Conservation (phyloP, 306 rosid species). For the Betula pendula region DNA sequence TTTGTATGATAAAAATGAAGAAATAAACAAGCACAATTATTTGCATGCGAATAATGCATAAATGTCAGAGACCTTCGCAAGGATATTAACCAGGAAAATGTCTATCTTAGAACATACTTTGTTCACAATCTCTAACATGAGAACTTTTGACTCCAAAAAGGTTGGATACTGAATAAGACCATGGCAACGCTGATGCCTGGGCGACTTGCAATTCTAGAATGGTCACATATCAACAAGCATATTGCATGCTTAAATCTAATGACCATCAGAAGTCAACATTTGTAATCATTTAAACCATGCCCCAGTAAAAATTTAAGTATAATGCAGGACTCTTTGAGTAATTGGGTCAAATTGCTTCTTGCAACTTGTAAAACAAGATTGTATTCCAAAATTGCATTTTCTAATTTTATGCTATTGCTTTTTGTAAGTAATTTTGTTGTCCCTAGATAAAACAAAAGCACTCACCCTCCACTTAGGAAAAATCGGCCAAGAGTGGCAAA, state of each 20-base stretch:
- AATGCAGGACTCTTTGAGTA: not conserved
- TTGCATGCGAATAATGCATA: not conserved
- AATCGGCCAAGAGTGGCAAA: conserved; percentile 86
- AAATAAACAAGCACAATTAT: not conserved
- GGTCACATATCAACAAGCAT: not conserved
- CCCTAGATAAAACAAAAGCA: conserved; percentile 20
- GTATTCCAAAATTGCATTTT: not conserved
- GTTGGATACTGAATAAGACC: not conserved
- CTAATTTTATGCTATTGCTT: not conserved
- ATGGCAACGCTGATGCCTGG: not conserved
- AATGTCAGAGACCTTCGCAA: conserved; percentile 1
- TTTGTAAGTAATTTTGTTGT: not conserved
- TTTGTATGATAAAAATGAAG: not conserved
- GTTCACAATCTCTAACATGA: not conserved
- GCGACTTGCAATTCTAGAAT: not conserved
- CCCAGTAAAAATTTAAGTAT: not conserved
- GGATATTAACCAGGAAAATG: not conserved
- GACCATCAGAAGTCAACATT: not conserved
- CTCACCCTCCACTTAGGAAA: conserved; percentile 90
- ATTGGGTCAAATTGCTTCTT: not conserved
- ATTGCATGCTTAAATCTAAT: not conserved
- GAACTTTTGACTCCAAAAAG: not conserved
- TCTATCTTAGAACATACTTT: not conserved
- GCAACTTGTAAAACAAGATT: not conserved
- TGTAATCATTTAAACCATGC: not conserved